Conservation (phyloP, 495 filamentous ascomycete genomes). For the Annulohypoxylon moriforme region DNA sequence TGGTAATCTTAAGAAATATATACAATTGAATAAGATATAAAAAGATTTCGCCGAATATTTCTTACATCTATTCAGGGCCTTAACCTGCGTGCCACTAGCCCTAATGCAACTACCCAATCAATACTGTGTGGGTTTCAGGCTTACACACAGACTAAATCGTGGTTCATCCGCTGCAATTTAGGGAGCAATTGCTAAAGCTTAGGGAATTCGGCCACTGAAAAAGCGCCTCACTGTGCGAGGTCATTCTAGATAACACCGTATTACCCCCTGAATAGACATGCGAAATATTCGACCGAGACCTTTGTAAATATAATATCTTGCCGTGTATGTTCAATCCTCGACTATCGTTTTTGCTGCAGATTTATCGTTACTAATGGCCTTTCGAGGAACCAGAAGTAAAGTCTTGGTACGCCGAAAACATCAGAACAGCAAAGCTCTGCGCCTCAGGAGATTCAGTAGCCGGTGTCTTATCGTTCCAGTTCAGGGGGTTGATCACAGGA, state of each 20-base stretch:
- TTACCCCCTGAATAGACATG: too few species aligned
- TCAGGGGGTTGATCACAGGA: conserved; percentile 62
- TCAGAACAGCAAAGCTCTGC: conserved; percentile 59
- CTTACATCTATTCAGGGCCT: too few species aligned
- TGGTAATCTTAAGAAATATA: not conserved
- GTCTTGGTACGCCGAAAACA: conserved; percentile 61
- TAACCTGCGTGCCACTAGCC: too few species aligned
- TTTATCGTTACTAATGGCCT: not conserved
- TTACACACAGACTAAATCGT: not conserved
- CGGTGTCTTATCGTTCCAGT: conserved; percentile 55
- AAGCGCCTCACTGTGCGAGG: not conserved
- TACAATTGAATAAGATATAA: not conserved
- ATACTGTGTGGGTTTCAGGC: not conserved
- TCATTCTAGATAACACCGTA: not conserved
- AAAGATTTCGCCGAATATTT: not conserved
- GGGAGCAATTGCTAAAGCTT: not conserved
- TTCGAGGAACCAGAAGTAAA: conserved; percentile 30
- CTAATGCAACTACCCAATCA: too few species aligned
- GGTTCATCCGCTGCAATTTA: not conserved
- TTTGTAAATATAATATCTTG: too few species aligned
- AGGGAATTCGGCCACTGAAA: not conserved
- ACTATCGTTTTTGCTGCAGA: not conserved
- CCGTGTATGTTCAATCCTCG: not conserved
- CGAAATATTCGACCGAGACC: too few species aligned
- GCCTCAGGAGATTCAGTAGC: conserved; percentile 58